Evolutionary conservation across 345 rosid species (phyloP).

Genomic region (Hibiscus mutabilis): DNA sequence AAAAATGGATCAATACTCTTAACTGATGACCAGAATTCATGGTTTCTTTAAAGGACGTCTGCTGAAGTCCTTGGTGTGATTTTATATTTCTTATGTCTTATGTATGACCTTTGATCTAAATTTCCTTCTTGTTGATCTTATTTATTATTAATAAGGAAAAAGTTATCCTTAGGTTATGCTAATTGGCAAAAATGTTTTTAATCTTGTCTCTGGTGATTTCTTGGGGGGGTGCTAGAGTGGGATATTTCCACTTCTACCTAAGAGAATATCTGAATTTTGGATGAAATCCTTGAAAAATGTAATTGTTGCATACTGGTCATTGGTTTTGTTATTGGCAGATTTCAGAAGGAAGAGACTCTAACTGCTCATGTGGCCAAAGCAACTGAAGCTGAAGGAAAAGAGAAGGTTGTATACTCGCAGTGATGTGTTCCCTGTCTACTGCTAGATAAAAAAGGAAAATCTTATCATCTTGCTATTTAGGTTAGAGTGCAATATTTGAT

Average conservation of each 20-base stretch:
- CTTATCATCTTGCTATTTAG: not conserved
- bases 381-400: constrained; percentile 67
- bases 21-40: not conserved
- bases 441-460: not conserved
- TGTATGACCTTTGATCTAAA: not conserved
- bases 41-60: not conserved
- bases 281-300: not conserved
- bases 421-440: not conserved
- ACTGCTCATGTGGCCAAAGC: constrained; percentile 77
- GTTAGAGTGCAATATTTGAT: not conserved
- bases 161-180: not conserved
- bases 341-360: constrained; percentile 71
- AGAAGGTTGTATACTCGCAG: constrained; percentile 5
- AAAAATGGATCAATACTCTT: not conserved
- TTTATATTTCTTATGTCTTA: constrained; percentile 4
- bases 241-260: not conserved
- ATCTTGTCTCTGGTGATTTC: not conserved
- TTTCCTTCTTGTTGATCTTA: not conserved
- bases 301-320: not conserved
- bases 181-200: not conserved
- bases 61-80: not conserved
- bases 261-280: not conserved
- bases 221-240: not conserved
- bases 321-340: constrained; percentile 7
- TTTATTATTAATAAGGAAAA: constrained; percentile 6